A percentile compares a stretch with the other conserved stretches of the same genome.
Evolutionary conservation across 2,329 filamentous ascomycete species (phyloP).

Genomic region (Aureobasidium uvarum): DNA sequence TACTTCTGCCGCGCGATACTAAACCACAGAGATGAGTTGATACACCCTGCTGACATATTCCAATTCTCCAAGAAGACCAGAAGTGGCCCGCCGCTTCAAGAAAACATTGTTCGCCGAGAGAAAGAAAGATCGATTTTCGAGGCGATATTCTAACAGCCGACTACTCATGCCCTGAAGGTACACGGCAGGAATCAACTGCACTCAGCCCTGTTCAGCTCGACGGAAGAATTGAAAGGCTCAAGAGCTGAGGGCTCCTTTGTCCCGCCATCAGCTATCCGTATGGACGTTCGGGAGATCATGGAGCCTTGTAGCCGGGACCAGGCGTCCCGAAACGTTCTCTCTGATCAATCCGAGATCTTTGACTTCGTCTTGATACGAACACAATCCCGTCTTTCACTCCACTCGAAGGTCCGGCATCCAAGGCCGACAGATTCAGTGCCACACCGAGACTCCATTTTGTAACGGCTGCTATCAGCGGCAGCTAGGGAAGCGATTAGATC

Average conservation of each 20-base stretch:
- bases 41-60: background rate
- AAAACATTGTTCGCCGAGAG: background rate
- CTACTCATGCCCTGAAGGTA: background rate
- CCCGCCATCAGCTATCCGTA: background rate
- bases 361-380: background rate
- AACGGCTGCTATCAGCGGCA: conserved; percentile 8
- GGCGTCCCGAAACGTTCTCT: background rate
- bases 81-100: background rate
- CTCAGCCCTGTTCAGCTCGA: conserved; percentile 5
- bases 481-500: conserved; percentile 10
- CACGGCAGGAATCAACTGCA: background rate
- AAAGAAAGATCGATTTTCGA: background rate
- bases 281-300: background rate
- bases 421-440: background rate
- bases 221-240: background rate
- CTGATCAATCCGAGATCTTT: background rate
- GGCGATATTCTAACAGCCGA: background rate
- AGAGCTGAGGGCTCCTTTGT: background rate
- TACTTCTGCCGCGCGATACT: background rate
- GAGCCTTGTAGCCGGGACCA: background rate
- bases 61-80: background rate
- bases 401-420: background rate
- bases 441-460: background rate
- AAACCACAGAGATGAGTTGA: background rate
- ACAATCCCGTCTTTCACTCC: background rate